Evolutionary conservation across 2,329 filamentous ascomycete species (phyloP).

Genomic region (Harringtonia lauricola): DNA sequence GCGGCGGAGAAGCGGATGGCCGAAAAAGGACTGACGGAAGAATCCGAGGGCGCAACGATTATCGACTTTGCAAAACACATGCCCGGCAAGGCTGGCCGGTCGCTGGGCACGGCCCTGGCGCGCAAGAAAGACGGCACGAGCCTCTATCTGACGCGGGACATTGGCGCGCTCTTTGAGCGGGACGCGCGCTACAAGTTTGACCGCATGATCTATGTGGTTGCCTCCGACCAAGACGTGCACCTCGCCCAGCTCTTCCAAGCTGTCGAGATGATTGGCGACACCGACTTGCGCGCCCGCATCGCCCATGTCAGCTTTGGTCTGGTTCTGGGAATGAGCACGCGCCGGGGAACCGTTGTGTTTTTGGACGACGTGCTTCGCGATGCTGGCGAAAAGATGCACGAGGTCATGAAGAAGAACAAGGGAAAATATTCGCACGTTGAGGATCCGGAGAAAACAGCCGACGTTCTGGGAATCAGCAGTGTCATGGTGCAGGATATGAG

Average conservation of each 20-base stretch:
- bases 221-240: conserved; percentile 22
- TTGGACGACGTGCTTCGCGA: conserved; percentile 44
- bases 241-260: conserved; percentile 22
- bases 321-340: conserved; percentile 30
- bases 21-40: conserved; percentile 48
- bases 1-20: conserved; percentile 46
- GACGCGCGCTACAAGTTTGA: conserved; percentile 35
- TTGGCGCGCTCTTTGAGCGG: conserved; percentile 54
- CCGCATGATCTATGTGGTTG: conserved; percentile 28
- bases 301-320: conserved; percentile 31
- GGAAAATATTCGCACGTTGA: conserved; percentile 55
- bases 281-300: conserved; percentile 14
- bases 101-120: conserved; percentile 55
- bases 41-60: conserved; percentile 54
- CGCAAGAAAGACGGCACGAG: conserved; percentile 53
- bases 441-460: conserved; percentile 41
- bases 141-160: conserved; percentile 58
- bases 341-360: conserved; percentile 38
- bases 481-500: conserved; percentile 68
- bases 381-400: conserved; percentile 58
- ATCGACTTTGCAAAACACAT: conserved; percentile 58
- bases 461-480: conserved; percentile 32
- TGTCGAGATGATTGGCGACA: conserved; percentile 23
- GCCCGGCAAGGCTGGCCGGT: conserved; percentile 44
- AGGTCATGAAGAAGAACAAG: conserved; percentile 55